A percentile compares a stretch with the other conserved stretches of the same genome.
These are phyloP conservation scores for Berkeleyomyces basicola DNA, from an alignment of 2,329 filamentous ascomycete genomes.

Conservation along the genomic window DNA sequence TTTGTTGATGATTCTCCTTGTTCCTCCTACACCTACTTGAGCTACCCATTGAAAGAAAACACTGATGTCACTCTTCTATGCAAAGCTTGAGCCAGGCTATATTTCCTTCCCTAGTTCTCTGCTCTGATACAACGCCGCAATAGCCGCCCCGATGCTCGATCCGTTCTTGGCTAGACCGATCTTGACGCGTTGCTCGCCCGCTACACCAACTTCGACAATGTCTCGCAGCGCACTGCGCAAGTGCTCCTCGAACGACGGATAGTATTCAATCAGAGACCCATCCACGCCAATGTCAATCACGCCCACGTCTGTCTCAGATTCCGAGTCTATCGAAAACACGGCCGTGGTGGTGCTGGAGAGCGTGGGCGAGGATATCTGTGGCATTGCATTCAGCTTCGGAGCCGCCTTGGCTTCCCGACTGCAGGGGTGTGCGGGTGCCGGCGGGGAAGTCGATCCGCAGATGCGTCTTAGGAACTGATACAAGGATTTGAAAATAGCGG, in stretches of 20 bases:
- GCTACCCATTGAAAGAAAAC: not conserved
- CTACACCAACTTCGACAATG: slow-evolving; percentile 40
- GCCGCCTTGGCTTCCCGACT: not conserved
- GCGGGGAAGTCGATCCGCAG: not conserved
- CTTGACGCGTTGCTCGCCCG: slow-evolving; percentile 46
- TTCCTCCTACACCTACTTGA: not conserved
- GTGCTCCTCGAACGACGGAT: slow-evolving; percentile 50
- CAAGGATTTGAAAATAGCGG: not conserved
- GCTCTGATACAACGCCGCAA: slow-evolving; percentile 36
- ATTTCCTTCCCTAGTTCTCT: not conserved
- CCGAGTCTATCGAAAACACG: not conserved
- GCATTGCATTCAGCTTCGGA: not conserved
- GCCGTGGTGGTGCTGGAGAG: not conserved
- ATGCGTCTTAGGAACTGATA: not conserved
- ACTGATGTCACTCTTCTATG: not conserved
- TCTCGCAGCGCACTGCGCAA: slow-evolving; percentile 47
- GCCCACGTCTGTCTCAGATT: slow-evolving; percentile 21
- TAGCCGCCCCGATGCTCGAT: slow-evolving; percentile 52
- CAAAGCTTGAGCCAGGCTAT: not conserved
- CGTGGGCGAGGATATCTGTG: not conserved
- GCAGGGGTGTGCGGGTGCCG: no score
- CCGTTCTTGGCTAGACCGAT: slow-evolving; percentile 62
- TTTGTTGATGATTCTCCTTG: no score
- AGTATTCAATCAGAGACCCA: slow-evolving; percentile 55
- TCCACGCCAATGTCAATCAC: slow-evolving; percentile 53